Evolutionary conservation across 768 basidiomycete genomes (phyloP).

Genomic region (Podaxis pistillaris): DNA sequence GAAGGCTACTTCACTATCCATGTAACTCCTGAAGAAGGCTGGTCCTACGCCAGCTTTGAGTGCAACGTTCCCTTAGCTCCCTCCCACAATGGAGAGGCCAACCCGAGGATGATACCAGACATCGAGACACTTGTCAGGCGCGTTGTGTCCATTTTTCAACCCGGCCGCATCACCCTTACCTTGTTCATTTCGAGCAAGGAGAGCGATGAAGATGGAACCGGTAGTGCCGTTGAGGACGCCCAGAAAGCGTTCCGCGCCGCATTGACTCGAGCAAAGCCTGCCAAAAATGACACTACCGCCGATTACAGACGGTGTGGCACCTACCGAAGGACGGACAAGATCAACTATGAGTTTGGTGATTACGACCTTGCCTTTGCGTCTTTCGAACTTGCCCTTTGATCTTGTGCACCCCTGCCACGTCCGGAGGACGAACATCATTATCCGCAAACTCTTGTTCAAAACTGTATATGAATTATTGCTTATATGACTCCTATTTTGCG

Average conservation of each 20-base stretch:
- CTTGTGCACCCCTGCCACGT: constrained; percentile 17
- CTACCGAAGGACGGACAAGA: constrained; percentile 91
- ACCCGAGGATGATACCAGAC: constrained; percentile 52
- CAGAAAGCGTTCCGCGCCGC: constrained; percentile 75
- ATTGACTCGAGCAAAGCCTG: constrained; percentile 29
- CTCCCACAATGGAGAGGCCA: constrained; percentile 29
- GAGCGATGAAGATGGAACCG: constrained; percentile 37
- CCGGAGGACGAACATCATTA: no score
- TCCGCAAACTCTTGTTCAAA: not conserved
- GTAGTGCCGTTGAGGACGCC: constrained; percentile 63
- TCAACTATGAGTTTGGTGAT: constrained; percentile 96
- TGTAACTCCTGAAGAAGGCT: constrained; percentile 96
- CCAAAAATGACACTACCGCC: not conserved
- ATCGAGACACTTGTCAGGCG: constrained; percentile 79
- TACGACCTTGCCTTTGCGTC: constrained; percentile 90
- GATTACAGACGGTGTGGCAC: constrained; percentile 18
- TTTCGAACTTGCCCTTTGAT: constrained; percentile 50
- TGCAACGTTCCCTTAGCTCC: constrained; percentile 83
- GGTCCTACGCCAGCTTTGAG: constrained; percentile 99
- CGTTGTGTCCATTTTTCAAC: constrained; percentile 92
- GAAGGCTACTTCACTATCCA: constrained; percentile 99
- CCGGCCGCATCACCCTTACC: constrained; percentile 80
- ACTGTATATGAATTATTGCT: not conserved
- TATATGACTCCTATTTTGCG: not conserved
- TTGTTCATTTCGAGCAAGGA: constrained; percentile 81